Evolutionary conservation across 2,329 filamentous ascomycete species (phyloP).

Genomic region (Aspergillus vadensis): DNA sequence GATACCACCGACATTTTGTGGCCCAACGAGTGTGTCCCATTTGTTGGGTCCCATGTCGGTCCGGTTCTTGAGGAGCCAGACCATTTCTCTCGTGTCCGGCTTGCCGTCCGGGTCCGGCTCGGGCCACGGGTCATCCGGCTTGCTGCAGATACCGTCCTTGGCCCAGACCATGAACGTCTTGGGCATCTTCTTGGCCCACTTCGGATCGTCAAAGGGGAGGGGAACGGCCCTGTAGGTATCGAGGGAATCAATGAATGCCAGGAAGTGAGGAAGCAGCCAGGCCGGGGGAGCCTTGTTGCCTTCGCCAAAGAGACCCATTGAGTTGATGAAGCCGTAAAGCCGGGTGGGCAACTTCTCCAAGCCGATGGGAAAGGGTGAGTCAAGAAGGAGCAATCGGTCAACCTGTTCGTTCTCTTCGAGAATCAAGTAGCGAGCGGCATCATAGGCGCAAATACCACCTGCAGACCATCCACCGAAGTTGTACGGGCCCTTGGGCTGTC

Average conservation of each 20-base stretch:
- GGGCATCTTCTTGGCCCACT: conserved; percentile 40
- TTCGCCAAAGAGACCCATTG: conserved; percentile 51
- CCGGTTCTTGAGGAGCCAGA: conserved; percentile 52
- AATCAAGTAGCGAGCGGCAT: conserved; percentile 63
- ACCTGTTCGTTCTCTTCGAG: conserved; percentile 57
- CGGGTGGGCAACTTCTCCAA: conserved; percentile 66
- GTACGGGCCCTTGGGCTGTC: conserved; percentile 59
- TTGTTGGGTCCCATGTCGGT: conserved; percentile 51
- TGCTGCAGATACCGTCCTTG: conserved; percentile 50
- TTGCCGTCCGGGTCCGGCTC: conserved; percentile 41
- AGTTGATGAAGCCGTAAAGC: conserved; percentile 54
- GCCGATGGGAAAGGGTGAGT: conserved; percentile 66
- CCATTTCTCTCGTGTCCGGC: conserved; percentile 51
- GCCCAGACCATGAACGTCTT: conserved; percentile 52
- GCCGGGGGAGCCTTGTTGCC: conserved; percentile 47
- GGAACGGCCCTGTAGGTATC: conserved; percentile 46
- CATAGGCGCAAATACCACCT: conserved; percentile 71
- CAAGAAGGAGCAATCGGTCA: conserved; percentile 64
- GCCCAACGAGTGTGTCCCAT: conserved; percentile 49
- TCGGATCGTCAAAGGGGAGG: conserved; percentile 32
- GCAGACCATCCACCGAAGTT: conserved; percentile 74
- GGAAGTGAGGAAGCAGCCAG: conserved; percentile 56
- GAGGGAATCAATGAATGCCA: conserved; percentile 52
- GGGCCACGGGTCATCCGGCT: conserved; percentile 44
- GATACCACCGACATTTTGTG: conserved; percentile 38